These are phyloP conservation scores for Parasitella parasitica DNA, from an alignment of 371 early-diverging fungal genomes.

Conservation along the genomic window DNA sequence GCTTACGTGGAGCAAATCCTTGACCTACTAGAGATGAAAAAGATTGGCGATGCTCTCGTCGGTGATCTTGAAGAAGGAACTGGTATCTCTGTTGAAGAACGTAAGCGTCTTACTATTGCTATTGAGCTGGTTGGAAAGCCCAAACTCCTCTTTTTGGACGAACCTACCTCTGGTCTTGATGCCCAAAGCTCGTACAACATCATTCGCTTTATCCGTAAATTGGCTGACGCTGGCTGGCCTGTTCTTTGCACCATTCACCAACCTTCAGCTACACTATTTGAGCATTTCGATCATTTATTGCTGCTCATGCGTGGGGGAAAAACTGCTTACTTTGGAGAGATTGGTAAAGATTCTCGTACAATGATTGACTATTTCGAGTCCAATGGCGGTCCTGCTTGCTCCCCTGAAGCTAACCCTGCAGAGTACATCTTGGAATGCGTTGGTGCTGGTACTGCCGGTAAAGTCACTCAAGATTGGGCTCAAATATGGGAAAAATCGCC, in stretches of 20 bases:
- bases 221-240: slow-evolving; percentile 68
- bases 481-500: slow-evolving; percentile 57
- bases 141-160: slow-evolving; percentile 80
- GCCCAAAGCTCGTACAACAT: slow-evolving; percentile 71
- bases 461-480: slow-evolving; percentile 60
- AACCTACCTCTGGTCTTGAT: slow-evolving; percentile 83
- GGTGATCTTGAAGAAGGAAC: slow-evolving; percentile 57
- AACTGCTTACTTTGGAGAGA: slow-evolving; percentile 79
- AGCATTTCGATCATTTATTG: slow-evolving; percentile 78
- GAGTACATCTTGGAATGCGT: slow-evolving; percentile 73
- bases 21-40: slow-evolving; percentile 60
- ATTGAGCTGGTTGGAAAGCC: slow-evolving; percentile 78
- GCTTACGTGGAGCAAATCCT: slow-evolving; percentile 71
- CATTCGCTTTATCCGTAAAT: slow-evolving; percentile 67
- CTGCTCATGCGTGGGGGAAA: slow-evolving; percentile 70
- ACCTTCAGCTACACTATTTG: slow-evolving; percentile 79
- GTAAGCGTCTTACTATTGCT: slow-evolving; percentile 66
- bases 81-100: slow-evolving; percentile 66
- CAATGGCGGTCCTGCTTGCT: slow-evolving; percentile 59
- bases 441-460: slow-evolving; percentile 58
- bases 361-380: slow-evolving; percentile 65
- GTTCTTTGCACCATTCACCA: slow-evolving; percentile 86
- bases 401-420: slow-evolving; percentile 64
- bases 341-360: slow-evolving; percentile 54
- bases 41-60: slow-evolving; percentile 58